Base-by-base conservation (phyloP, 225 moss, liverwort and hornwort species). In the Asterella californica region DNA sequence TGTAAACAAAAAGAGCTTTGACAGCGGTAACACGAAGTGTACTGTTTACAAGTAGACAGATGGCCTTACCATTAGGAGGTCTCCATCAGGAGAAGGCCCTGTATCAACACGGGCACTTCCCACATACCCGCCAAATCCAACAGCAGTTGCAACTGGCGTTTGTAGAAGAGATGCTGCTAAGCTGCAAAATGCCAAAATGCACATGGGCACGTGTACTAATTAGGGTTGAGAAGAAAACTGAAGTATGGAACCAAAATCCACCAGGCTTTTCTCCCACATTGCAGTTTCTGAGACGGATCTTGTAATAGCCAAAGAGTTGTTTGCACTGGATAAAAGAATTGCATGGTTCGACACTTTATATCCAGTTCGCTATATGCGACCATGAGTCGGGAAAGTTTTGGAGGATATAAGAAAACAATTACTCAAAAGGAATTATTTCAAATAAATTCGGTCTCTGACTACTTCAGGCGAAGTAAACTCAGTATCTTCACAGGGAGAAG, bases 101-200 rank as follows among this genome's bases (percentile, higher is more conserved):
- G 81, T 78, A 70, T 91, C 95, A 79, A 88, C 86, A 29, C 90
- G 84, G 52, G 90, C 89, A 80, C 92, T 88, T 29, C 91, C 93
- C 62, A 91, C 80, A 84, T 92, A 93, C 21, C 97, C 97, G 80
- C 95, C 93, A 82, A 90, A 92, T 83, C 93, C 93, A 83, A 90
- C 82, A 61, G 94, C 83, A 30, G 85, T 79, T 57, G 88, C 83
- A 81, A 84, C 94, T 81, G 92, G 79, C 21, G 77, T 74, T 81
- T 85, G 90, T 29, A 87, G 77, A 57, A 89, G 91, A 17, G 92
- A 90, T 62, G 92, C 91, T 83, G 93, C 90, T 82, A 86, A 85
- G 86, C 94, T 94, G 88, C 83, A 67, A 64, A 32, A 53, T 37
- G 70, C 63, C 46, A 71, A 74, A 79, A 50, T 22, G 50, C 25